These are phyloP conservation scores for Collybiopsis confluens DNA, from an alignment of 768 basidiomycete species.

Conservation along the genomic window DNA sequence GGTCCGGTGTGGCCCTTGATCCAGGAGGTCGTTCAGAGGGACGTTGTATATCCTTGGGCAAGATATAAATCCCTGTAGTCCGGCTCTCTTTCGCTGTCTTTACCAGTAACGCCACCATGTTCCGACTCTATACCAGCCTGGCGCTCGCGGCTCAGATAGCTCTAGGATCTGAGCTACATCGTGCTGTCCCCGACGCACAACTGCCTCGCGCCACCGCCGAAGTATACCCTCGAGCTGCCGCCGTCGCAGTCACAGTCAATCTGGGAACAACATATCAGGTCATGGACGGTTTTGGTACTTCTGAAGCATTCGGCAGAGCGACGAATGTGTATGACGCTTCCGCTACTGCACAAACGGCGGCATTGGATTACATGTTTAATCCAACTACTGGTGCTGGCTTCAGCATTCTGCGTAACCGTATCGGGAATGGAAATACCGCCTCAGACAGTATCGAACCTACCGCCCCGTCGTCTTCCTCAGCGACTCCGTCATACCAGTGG, in stretches of 20 bases:
- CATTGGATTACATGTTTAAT: constrained; percentile 10
- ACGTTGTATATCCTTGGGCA: no score
- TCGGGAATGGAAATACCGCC: constrained; percentile 10
- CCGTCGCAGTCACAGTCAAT: constrained; percentile 6
- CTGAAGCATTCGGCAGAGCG: constrained; percentile 11
- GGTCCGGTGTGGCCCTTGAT: no score
- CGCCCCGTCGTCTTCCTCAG: constrained; percentile 7
- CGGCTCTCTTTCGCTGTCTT: no score
- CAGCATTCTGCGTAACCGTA: constrained; percentile 12
- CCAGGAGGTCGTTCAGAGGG: no score
- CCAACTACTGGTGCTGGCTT: constrained; percentile 10
- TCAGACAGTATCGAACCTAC: constrained; percentile 10
- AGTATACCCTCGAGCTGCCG: no score
- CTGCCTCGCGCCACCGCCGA: no score
- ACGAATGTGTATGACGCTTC: constrained; percentile 4
- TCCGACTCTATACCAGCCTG: no score
- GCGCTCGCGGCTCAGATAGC: no score
- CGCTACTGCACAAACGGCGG: constrained; percentile 8
- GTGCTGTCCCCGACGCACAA: no score
- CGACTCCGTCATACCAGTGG: constrained; percentile 8
- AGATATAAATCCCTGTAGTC: no score
- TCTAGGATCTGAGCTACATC: no score
- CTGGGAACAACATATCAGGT: constrained; percentile 8
- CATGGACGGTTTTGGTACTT: constrained; percentile 12
- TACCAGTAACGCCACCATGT: no score